phyloP scores from a whole-genome alignment of 106 monocot species.

The Acanthochlamys bracteata region DNA sequence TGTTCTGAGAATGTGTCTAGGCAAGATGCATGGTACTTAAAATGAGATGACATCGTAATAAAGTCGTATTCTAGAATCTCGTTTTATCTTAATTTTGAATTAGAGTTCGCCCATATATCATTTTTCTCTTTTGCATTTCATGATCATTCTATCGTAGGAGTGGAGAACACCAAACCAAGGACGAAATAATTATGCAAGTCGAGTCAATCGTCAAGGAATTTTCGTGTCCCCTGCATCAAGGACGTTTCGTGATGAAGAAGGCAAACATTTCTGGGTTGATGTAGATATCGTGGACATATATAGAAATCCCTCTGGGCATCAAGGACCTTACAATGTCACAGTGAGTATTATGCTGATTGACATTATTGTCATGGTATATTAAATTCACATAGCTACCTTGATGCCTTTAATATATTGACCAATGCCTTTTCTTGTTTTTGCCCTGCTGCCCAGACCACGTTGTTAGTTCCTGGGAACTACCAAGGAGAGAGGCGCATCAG shows the following conservation, averaged over 20 bases:
- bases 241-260: conserved; percentile 88
- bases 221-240: conserved; percentile 61
- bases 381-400: neutral
- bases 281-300: conserved; percentile 84
- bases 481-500: conserved; percentile 82
- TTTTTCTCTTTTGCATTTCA: no score
- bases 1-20: no score
- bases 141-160: conserved; percentile 26
- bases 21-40: no score
- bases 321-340: conserved; percentile 98
- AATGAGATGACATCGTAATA: no score
- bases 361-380: neutral
- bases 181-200: conserved; percentile 72
- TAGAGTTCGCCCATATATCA: no score
- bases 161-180: conserved; percentile 88
- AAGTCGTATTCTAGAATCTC: no score
- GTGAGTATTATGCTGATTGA: conserved; percentile 22
- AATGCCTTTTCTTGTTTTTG: no score
- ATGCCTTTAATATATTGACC: no score
- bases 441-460: conserved; percentile 75
- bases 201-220: conserved; percentile 83
- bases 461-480: conserved; percentile 95
- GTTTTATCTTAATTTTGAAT: no score
- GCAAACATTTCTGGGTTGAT: conserved; percentile 97
- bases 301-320: conserved; percentile 69